Evolutionary conservation across 352 stramenopile species (phyloP).

Genomic region (Pythium aristosporum): DNA sequence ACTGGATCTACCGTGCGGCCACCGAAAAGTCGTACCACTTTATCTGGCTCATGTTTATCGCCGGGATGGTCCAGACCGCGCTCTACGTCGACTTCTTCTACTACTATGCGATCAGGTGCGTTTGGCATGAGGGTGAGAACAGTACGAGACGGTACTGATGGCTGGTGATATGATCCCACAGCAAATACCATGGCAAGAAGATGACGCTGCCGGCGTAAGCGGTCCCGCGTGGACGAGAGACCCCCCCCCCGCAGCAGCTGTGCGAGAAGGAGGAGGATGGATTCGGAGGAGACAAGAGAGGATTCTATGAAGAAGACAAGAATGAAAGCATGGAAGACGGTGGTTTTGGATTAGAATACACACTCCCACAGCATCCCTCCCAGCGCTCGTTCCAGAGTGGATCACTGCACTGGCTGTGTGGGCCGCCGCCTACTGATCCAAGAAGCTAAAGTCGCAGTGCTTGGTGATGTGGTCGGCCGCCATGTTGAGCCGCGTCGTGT

Average conservation of each 20-base stretch:
- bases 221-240: not conserved
- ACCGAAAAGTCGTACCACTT: conserved; percentile 97
- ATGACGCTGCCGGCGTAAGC: conserved; percentile 86
- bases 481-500: conserved; percentile 72
- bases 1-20: conserved; percentile 98
- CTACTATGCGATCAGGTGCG: conserved; percentile 96
- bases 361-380: not conserved
- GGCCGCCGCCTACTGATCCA: conserved; percentile 34
- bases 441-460: conserved; percentile 81
- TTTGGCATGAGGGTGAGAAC: not conserved
- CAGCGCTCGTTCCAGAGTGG: not conserved
- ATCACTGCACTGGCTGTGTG: not conserved
- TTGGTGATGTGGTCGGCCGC: conserved; percentile 77
- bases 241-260: not conserved
- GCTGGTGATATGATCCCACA: conserved; percentile 21
- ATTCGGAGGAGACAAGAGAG: not conserved
- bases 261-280: not conserved
- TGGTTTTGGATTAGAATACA: conserved; percentile 13
- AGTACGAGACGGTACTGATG: not conserved
- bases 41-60: conserved; percentile 99
- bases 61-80: conserved; percentile 97
- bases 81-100: conserved; percentile 99
- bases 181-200: conserved; percentile 91
- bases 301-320: not conserved
- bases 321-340: not conserved